Conservation (phyloP, 805 yeast genomes). For the Komagataella kurtzmanii region DNA sequence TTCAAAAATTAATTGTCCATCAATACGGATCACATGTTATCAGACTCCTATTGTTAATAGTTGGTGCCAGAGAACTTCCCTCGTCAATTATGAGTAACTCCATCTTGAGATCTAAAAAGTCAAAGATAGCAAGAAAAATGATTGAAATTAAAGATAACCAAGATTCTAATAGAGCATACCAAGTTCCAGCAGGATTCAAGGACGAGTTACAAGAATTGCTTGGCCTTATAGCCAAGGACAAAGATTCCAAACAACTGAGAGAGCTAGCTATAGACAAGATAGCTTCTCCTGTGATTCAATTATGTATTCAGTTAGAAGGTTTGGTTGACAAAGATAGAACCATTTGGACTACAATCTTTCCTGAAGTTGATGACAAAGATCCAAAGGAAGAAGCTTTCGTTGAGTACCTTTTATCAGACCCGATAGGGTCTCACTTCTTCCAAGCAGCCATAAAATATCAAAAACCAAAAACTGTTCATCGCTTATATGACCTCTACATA, state of each 20-base stretch:
- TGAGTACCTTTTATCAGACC: slow-evolving; percentile 70
- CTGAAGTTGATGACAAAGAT: slow-evolving; percentile 34
- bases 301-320: slow-evolving; percentile 71
- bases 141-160: slow-evolving; percentile 73
- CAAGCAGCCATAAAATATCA: slow-evolving; percentile 56
- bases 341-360: slow-evolving; percentile 54
- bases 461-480: slow-evolving; percentile 54
- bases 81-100: slow-evolving; percentile 58
- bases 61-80: slow-evolving; percentile 71
- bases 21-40: slow-evolving; percentile 85
- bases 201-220: slow-evolving; percentile 40
- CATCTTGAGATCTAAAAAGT: slow-evolving; percentile 67
- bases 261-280: slow-evolving; percentile 66
- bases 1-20: slow-evolving; percentile 49
- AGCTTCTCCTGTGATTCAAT: slow-evolving; percentile 81
- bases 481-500: slow-evolving; percentile 63
- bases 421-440: slow-evolving; percentile 90
- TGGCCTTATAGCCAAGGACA: slow-evolving; percentile 20
- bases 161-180: slow-evolving; percentile 53
- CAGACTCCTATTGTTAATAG: slow-evolving; percentile 53
- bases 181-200: slow-evolving; percentile 59
- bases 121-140: slow-evolving; percentile 86
- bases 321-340: slow-evolving; percentile 61
- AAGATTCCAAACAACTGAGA: slow-evolving; percentile 37
- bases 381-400: slow-evolving; percentile 65